phyloP scores from a whole-genome alignment of 2,329 filamentous ascomycete genomes.

The Fusarium verrucosum region DNA sequence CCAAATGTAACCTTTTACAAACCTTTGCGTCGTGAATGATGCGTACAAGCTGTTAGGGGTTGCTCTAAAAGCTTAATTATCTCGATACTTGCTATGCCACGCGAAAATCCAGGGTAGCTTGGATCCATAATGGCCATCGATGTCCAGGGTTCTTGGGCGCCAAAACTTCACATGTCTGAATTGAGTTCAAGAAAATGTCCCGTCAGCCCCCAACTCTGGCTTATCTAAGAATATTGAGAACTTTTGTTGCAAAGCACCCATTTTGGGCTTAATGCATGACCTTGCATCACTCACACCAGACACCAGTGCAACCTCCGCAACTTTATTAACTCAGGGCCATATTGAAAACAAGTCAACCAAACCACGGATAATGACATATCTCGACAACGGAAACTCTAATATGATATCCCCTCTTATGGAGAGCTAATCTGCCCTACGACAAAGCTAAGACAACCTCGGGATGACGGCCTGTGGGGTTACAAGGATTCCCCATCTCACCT shows the following conservation, averaged over 20 bases:
- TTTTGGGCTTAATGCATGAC: not conserved
- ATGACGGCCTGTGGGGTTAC: conserved; percentile 29
- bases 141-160: not conserved
- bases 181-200: not conserved
- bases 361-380: not conserved
- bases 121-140: not conserved
- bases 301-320: too few species aligned
- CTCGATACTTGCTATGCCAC: not conserved
- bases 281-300: too few species aligned
- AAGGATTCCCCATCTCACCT: conserved; percentile 17
- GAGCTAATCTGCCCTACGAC: not conserved
- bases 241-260: not conserved
- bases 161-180: not conserved
- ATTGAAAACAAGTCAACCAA: not conserved
- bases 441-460: conserved; percentile 29
- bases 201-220: too few species aligned
- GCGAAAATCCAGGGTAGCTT: not conserved
- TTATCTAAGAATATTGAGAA: not conserved
- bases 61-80: not conserved
- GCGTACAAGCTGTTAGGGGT: not conserved
- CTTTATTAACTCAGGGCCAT: not conserved
- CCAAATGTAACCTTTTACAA: not conserved
- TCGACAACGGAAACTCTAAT: not conserved
- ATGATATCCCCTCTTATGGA: conserved; percentile 9
- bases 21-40: not conserved